These are phyloP conservation scores for Fusarium sp. DNA, from an alignment of 2,329 filamentous ascomycete genomes.

Conservation along the genomic window DNA sequence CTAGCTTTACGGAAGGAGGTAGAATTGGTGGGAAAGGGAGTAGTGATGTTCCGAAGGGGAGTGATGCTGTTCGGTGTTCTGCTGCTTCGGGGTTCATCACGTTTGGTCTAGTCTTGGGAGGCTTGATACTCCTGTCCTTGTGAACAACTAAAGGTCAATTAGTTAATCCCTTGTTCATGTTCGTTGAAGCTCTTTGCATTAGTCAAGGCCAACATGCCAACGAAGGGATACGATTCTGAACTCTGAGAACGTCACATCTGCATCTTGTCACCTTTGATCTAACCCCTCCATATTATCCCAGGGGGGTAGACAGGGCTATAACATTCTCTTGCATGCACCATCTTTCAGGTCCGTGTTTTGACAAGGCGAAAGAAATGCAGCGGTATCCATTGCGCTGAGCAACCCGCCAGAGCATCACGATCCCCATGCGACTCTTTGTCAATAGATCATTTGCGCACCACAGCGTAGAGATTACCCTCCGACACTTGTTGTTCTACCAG, in stretches of 20 bases:
- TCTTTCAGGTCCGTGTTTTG: no score
- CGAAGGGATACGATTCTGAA: fast-evolving
- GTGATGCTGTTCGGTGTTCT: background rate
- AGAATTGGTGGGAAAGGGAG: background rate
- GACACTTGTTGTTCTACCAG: no score
- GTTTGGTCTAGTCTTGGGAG: background rate
- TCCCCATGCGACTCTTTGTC: no score
- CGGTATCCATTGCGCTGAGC: no score
- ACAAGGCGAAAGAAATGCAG: no score
- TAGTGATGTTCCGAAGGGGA: background rate
- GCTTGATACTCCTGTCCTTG: background rate
- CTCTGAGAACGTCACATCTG: background rate
- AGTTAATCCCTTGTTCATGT: fast-evolving
- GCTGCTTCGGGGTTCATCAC: background rate
- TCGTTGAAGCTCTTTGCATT: fast-evolving
- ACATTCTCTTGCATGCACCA: no score
- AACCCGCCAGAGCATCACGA: no score
- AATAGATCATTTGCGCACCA: no score
- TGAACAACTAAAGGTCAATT: fast-evolving
- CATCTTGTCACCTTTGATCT: fast-evolving
- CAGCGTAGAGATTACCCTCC: no score
- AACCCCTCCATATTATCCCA: no score
- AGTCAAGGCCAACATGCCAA: background rate
- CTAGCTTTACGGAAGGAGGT: background rate
- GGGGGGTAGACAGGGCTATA: no score